phyloP scores from a whole-genome alignment of 2,329 filamentous ascomycete species.

The Alternaria arborescens region DNA sequence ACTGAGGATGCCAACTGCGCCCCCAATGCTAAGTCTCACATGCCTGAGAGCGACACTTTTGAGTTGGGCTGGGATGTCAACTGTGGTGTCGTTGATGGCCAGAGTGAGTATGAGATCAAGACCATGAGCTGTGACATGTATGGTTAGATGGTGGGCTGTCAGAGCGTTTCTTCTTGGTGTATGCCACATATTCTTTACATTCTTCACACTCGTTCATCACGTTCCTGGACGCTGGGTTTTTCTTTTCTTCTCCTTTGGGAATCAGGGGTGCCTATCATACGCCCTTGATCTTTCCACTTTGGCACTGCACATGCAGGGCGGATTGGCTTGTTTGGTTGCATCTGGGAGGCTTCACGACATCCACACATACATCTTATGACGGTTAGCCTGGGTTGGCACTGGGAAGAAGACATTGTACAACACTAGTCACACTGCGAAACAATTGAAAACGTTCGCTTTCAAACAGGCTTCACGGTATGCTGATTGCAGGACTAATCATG shows the following conservation, averaged over 20 bases:
- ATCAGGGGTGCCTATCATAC: background rate
- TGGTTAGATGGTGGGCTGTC: conserved; percentile 7
- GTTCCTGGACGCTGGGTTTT: conserved; percentile 18
- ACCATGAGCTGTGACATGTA: conserved; percentile 47
- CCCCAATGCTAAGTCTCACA: conserved; percentile 39
- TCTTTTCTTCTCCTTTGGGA: background rate
- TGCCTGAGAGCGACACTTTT: conserved; percentile 33
- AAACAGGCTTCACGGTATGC: background rate
- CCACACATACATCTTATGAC: conserved; percentile 4
- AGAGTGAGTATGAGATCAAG: conserved; percentile 56
- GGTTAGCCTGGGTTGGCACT: background rate
- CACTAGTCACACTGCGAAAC: background rate
- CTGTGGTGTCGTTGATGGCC: conserved; percentile 51
- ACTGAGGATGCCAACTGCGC: conserved; percentile 51
- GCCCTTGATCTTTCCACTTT: background rate
- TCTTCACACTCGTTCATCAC: conserved; percentile 20
- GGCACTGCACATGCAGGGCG: background rate
- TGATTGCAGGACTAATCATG: background rate
- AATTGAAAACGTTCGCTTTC: conserved; percentile 3
- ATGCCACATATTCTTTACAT: conserved; percentile 1
- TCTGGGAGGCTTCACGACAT: background rate
- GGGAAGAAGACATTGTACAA: background rate
- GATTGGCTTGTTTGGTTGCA: background rate
- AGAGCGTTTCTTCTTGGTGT: conserved; percentile 10
- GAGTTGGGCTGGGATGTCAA: conserved; percentile 55